Conservation (phyloP, 148 eudicot species). For the Cornus suecica region DNA sequence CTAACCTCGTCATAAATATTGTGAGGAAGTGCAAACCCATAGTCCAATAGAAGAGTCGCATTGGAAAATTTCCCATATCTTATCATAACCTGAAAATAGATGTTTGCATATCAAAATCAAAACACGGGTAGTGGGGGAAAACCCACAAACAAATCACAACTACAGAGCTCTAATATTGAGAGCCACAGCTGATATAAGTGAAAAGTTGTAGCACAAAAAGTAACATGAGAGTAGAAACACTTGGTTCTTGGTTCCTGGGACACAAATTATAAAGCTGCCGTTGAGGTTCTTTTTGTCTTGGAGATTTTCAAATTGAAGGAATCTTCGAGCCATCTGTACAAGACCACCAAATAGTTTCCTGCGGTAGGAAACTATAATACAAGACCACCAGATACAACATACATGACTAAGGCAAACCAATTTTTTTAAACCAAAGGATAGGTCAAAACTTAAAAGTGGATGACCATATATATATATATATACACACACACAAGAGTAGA, state of each 20-base stretch:
- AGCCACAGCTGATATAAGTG: not conserved
- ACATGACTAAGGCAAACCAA: not conserved
- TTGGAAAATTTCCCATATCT: constrained; percentile 81
- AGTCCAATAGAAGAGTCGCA: constrained; percentile 64
- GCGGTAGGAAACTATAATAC: not conserved
- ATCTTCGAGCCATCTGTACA: too few relatives aligned
- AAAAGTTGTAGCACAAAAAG: not conserved
- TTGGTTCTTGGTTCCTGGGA: too few relatives aligned
- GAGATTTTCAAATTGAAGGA: not conserved
- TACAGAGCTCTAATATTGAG: not conserved
- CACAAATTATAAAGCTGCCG: too few relatives aligned
- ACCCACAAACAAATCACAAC: not conserved
- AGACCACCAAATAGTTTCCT: not conserved
- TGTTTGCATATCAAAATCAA: not conserved
- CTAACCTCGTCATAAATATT: constrained; percentile 84
- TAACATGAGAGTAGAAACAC: not conserved
- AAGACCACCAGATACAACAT: not conserved
- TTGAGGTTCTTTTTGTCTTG: too few relatives aligned
- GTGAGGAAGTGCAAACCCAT: constrained; percentile 64
- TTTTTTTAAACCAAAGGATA: not conserved
- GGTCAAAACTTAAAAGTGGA: not conserved
- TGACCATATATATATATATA: too few relatives aligned
- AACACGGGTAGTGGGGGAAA: not conserved
- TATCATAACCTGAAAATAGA: constrained; percentile 54
- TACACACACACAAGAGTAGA: not conserved